A percentile compares a stretch with the other conserved stretches of the same genome.
phyloP scores from a whole-genome alignment of 2,329 filamentous ascomycete genomes.

The Taxawa tesnikishii region DNA sequence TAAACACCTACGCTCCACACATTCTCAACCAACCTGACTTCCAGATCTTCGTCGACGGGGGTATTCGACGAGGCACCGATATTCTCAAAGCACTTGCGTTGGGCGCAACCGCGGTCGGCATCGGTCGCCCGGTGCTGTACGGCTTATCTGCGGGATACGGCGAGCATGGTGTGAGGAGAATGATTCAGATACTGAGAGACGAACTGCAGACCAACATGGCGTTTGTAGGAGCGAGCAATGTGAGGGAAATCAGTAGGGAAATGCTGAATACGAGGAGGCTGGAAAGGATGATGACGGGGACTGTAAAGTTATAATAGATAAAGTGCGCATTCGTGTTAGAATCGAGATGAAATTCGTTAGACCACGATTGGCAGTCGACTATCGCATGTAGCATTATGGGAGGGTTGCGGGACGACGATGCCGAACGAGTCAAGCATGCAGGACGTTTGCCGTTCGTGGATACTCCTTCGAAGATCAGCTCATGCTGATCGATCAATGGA shows the following conservation, averaged over 20 bases:
- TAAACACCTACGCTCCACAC: constrained; percentile 46
- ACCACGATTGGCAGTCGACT: no score
- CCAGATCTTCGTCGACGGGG: constrained; percentile 51
- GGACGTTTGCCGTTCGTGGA: no score
- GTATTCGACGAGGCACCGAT: constrained; percentile 51
- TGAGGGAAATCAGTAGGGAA: constrained; percentile 16
- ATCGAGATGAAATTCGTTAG: no score
- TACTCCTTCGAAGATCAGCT: no score
- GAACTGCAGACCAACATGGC: constrained; percentile 52
- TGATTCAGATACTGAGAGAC: constrained; percentile 35
- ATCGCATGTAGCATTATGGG: no score
- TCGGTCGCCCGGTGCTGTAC: constrained; percentile 47
- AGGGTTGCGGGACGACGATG: no score
- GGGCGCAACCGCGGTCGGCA: constrained; percentile 45
- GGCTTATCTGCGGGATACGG: constrained; percentile 42
- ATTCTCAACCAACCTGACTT: constrained; percentile 41
- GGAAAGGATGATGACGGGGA: constrained; percentile 2
- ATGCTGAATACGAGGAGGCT: constrained; percentile 5
- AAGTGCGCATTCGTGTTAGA: no score
- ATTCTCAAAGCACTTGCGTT: constrained; percentile 54
- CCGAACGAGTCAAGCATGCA: no score
- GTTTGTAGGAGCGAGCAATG: constrained; percentile 45
- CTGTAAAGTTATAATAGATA: constrained; percentile 3
- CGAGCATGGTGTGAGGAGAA: constrained; percentile 32
- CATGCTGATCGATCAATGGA: no score